Conservation (phyloP, 192 early-diverging fungal species). For the Podila epigama region DNA sequence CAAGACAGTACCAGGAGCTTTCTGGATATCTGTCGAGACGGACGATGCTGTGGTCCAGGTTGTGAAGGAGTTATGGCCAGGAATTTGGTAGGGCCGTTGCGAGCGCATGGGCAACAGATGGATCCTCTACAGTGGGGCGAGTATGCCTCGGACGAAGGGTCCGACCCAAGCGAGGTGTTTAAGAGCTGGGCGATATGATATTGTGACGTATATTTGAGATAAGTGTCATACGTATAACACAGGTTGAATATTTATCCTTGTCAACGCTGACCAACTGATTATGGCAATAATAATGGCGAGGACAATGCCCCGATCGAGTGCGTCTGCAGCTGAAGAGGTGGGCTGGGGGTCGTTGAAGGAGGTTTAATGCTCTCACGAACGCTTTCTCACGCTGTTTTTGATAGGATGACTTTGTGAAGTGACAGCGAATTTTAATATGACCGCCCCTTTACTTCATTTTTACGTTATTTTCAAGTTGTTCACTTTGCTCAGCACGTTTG, state of each 20-base stretch:
- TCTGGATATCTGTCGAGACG: background rate
- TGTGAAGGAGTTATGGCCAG: constrained; percentile 8
- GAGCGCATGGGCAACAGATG: constrained; percentile 2
- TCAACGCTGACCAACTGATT: too few species aligned
- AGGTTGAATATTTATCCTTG: too few species aligned
- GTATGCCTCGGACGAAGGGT: background rate
- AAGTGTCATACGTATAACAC: background rate
- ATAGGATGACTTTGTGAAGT: too few species aligned
- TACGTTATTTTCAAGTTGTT: too few species aligned
- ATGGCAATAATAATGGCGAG: too few species aligned
- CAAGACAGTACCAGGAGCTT: background rate
- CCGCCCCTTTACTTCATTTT: too few species aligned
- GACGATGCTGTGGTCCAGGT: constrained; percentile 5
- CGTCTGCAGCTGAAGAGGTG: too few species aligned
- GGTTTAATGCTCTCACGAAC: too few species aligned
- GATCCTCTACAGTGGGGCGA: background rate
- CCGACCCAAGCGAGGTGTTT: background rate
- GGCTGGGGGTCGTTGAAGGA: too few species aligned
- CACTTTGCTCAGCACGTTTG: background rate
- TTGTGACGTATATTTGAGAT: background rate
- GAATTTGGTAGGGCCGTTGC: constrained; percentile 5
- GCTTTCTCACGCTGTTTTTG: too few species aligned
- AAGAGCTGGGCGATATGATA: background rate
- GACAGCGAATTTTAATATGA: too few species aligned
- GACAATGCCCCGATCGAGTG: too few species aligned